Evolutionary conservation across 2,329 filamentous ascomycete genomes (phyloP).

Genomic region (Aureobasidium melanogenum): DNA sequence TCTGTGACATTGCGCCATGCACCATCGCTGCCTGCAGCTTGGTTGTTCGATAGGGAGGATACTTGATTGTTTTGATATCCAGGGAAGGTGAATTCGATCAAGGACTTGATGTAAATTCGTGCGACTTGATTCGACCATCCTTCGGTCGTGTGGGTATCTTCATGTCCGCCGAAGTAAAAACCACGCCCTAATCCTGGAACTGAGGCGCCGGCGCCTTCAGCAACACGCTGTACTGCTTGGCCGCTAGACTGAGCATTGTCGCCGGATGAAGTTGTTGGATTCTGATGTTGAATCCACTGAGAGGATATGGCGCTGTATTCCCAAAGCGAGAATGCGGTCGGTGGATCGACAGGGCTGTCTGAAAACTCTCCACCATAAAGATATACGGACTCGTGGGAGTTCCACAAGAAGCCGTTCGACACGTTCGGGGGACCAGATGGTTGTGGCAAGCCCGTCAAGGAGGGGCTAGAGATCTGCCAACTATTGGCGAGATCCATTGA

Average conservation of each 20-base stretch:
- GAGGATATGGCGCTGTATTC: slow-evolving; percentile 54
- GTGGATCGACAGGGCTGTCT: slow-evolving; percentile 49
- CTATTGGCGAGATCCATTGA: slow-evolving; percentile 61
- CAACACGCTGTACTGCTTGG: slow-evolving; percentile 55
- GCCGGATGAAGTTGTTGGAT: slow-evolving; percentile 55
- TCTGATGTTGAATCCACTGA: slow-evolving; percentile 54
- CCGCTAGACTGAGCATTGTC: slow-evolving; percentile 50
- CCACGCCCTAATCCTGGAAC: slow-evolving; percentile 61
- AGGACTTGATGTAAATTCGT: slow-evolving; percentile 62
- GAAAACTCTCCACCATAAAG: slow-evolving; percentile 69
- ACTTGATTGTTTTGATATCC: slow-evolving; percentile 58
- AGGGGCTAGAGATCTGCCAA: slow-evolving; percentile 60
- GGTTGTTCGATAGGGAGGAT: slow-evolving; percentile 41
- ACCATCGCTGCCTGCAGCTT: slow-evolving; percentile 52
- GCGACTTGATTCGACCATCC: slow-evolving; percentile 60
- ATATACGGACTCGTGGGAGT: slow-evolving; percentile 59
- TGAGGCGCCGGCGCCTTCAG: slow-evolving; percentile 64
- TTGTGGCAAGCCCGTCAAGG: slow-evolving; percentile 52
- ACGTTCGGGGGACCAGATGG: slow-evolving; percentile 63
- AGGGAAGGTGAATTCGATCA: slow-evolving; percentile 69
- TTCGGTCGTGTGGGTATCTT: slow-evolving; percentile 54
- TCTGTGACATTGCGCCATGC: slow-evolving; percentile 68
- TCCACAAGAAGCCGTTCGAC: slow-evolving; percentile 67
- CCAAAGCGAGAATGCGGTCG: slow-evolving; percentile 57
- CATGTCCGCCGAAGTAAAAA: slow-evolving; percentile 72